These are phyloP conservation scores for Chrysoporthe deuterocubensis DNA, from an alignment of 2,329 filamentous ascomycete genomes.

Conservation along the genomic window DNA sequence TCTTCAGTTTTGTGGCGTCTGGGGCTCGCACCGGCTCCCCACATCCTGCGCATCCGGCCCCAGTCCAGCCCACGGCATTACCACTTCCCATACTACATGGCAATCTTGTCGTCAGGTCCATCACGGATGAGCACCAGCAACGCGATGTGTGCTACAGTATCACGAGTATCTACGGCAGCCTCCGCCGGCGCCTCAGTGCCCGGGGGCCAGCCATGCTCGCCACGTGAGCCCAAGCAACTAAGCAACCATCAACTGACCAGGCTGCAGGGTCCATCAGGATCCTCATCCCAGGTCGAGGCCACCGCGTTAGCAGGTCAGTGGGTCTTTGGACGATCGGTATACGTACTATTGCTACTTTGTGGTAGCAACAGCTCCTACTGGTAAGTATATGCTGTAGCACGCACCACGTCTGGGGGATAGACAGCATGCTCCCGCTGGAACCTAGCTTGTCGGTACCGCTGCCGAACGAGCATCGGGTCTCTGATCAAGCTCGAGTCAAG, in stretches of 20 bases:
- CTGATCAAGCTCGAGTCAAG: not conserved
- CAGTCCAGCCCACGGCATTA: conserved; percentile 1
- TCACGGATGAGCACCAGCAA: too few relatives aligned
- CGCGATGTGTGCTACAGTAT: too few relatives aligned
- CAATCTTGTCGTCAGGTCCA: not conserved
- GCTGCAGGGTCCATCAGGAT: not conserved
- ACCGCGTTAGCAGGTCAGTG: not conserved
- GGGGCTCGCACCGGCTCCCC: not conserved
- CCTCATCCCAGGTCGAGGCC: not conserved
- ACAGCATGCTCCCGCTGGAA: not conserved
- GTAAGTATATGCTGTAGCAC: not conserved
- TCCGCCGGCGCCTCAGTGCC: too few relatives aligned
- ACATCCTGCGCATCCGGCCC: not conserved
- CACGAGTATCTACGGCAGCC: too few relatives aligned
- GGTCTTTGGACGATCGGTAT: conserved; percentile 1
- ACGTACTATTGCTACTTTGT: not conserved
- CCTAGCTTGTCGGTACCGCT: not conserved
- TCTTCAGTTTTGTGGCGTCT: not conserved
- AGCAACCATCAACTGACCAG: not conserved
- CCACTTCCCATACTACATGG: not conserved
- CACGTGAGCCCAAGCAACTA: not conserved
- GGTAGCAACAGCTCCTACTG: not conserved
- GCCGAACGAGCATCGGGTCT: too few relatives aligned
- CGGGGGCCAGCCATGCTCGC: not conserved
- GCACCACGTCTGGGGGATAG: not conserved